Percentiles rank a stretch among this genome's conserved stretches.
phyloP scores from a whole-genome alignment of 1,139 yeast species.

The Blastobotrys serpentis region DNA sequence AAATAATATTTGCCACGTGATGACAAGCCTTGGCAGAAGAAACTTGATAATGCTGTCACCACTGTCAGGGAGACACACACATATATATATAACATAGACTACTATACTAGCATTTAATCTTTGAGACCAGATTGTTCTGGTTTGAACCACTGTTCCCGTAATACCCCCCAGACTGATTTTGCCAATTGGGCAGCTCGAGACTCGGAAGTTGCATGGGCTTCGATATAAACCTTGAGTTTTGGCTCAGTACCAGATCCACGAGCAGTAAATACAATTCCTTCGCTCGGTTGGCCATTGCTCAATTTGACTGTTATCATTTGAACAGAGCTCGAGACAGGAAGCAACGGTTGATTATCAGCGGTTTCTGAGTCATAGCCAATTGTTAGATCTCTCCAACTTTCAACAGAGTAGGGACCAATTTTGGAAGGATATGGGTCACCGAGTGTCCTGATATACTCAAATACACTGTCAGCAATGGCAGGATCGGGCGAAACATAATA shows the following conservation, averaged over 20 bases:
- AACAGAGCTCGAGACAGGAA: conserved; percentile 69
- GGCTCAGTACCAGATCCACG: conserved; percentile 98
- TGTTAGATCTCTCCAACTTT: conserved; percentile 81
- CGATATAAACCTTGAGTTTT: conserved; percentile 86
- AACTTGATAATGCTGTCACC: no score
- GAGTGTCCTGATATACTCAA: conserved; percentile 46
- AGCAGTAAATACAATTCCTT: conserved; percentile 68
- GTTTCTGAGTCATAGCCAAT: conserved; percentile 76
- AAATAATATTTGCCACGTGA: no score
- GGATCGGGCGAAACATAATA: conserved; percentile 70
- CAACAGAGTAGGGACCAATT: conserved; percentile 56
- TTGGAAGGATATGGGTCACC: conserved; percentile 40
- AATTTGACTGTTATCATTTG: conserved; percentile 80
- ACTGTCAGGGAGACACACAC: not conserved
- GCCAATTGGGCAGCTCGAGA: conserved; percentile 54
- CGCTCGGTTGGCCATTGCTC: conserved; percentile 32
- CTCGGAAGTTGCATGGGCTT: conserved; percentile 55
- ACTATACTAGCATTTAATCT: not conserved
- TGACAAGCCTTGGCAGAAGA: no score
- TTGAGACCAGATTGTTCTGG: conserved; percentile 29
- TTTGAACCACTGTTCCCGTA: conserved; percentile 42
- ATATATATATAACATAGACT: no score
- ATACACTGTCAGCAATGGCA: conserved; percentile 50
- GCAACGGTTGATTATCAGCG: conserved; percentile 51
- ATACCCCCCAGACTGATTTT: conserved; percentile 61